Evolutionary conservation across 176 grass and related monocot species (phyloP).

Genomic region (Oryza brachyantha): DNA sequence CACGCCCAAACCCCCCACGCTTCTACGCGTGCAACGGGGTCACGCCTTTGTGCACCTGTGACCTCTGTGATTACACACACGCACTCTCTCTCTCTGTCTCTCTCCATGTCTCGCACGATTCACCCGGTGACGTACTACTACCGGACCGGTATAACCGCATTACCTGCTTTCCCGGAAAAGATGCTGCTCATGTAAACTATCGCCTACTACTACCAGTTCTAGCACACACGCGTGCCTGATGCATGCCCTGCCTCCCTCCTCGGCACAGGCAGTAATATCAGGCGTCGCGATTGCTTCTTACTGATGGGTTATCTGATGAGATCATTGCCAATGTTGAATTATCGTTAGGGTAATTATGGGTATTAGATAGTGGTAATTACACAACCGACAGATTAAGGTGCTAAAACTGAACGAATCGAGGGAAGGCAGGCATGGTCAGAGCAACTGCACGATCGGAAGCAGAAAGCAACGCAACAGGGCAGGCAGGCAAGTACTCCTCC

Average conservation of each 20-base stretch:
- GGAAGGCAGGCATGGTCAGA: not conserved
- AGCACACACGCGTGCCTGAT: not conserved
- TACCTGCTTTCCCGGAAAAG: not conserved
- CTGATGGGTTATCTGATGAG: not conserved
- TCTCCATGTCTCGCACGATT: constrained; percentile 23
- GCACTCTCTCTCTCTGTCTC: constrained; percentile 10
- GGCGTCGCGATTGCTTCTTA: no score
- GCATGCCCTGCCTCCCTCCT: not conserved
- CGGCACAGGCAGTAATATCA: not conserved
- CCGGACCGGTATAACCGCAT: not conserved
- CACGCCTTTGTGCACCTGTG: not conserved
- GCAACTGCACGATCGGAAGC: not conserved
- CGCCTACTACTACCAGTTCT: not conserved
- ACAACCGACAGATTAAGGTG: not conserved
- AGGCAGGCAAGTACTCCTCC: constrained; percentile 16
- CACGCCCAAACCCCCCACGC: not conserved
- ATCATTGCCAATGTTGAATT: not conserved
- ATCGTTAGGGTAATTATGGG: not conserved
- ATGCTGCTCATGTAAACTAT: not conserved
- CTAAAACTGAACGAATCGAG: not conserved
- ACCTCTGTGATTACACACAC: no score
- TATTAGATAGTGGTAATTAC: not conserved
- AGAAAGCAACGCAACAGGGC: constrained; percentile 7
- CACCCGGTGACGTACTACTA: not conserved
- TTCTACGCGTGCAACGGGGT: not conserved